Evolutionary conservation across 805 yeast genomes (phyloP).

Genomic region (Torulaspora maleeae): DNA sequence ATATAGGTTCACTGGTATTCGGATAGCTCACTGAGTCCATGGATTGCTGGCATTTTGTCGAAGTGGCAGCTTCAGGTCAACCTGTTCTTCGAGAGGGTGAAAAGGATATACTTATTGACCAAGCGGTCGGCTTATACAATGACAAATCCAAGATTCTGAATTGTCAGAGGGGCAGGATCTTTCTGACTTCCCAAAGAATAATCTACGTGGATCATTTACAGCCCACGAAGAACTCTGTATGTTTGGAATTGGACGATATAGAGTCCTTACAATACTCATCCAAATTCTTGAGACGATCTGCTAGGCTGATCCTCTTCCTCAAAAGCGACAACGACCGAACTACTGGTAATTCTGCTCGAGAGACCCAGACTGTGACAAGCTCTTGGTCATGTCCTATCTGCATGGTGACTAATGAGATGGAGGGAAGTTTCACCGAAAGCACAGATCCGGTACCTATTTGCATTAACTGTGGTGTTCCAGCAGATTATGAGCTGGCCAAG

Average conservation of each 20-base stretch:
- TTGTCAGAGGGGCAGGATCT: slow-evolving; percentile 71
- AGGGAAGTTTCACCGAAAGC: slow-evolving; percentile 16
- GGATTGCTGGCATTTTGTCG: slow-evolving; percentile 38
- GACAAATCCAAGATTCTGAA: slow-evolving; percentile 60
- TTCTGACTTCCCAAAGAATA: slow-evolving; percentile 67
- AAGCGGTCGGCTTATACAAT: slow-evolving; percentile 69
- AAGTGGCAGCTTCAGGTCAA: slow-evolving; percentile 38
- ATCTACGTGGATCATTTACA: slow-evolving; percentile 60
- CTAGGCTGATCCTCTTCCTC: slow-evolving; percentile 57
- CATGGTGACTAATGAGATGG: slow-evolving; percentile 34
- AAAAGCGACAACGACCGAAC: slow-evolving; percentile 16
- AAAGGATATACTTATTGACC: slow-evolving; percentile 48
- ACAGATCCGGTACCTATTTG: slow-evolving; percentile 43
- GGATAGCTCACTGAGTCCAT: slow-evolving; percentile 5
- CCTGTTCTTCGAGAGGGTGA: slow-evolving; percentile 44
- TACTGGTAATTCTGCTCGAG: background rate
- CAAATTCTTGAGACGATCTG: slow-evolving; percentile 70
- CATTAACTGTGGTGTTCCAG: slow-evolving; percentile 57
- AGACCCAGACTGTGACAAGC: slow-evolving; percentile 5
- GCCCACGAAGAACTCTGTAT: slow-evolving; percentile 43
- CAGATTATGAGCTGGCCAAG: slow-evolving; percentile 37
- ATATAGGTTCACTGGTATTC: background rate
- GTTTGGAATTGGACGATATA: slow-evolving; percentile 44
- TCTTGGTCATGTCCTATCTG: slow-evolving; percentile 90
- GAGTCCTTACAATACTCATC: slow-evolving; percentile 39